Conservation (phyloP, 75 land plant genomes). For the Larix kaempferi region DNA sequence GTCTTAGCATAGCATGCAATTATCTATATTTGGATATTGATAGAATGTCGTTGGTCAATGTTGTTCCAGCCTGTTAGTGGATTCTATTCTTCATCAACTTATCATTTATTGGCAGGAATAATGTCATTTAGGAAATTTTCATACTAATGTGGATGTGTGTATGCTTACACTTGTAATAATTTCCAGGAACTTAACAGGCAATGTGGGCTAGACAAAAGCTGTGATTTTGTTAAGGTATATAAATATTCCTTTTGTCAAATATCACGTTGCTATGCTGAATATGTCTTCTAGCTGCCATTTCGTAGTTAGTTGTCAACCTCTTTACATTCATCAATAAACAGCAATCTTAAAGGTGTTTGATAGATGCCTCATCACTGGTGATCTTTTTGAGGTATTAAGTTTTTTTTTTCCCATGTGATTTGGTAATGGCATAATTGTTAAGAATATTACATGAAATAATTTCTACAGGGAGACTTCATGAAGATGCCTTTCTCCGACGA, state of each 20-base stretch:
- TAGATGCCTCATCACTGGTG: neutral
- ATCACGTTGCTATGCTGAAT: neutral
- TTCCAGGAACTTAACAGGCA: conserved; percentile 67
- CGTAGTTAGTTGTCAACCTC: no score
- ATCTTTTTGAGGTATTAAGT: neutral
- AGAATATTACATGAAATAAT: conserved; percentile 2
- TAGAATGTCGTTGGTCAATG: no score
- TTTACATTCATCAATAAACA: neutral
- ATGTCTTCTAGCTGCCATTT: neutral
- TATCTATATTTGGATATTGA: no score
- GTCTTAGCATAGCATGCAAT: no score
- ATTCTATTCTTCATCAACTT: neutral
- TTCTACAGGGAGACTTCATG: conserved; percentile 95
- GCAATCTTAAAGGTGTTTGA: neutral
- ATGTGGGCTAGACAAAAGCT: conserved; percentile 70
- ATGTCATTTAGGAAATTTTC: neutral
- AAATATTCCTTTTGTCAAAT: neutral
- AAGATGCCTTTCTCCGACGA: conserved; percentile 90
- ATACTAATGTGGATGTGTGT: neutral
- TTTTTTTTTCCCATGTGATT: conserved; percentile 2
- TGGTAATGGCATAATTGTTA: neutral
- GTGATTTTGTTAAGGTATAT: conserved; percentile 79
- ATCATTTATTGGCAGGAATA: neutral
- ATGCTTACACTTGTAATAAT: neutral
- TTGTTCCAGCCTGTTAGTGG: neutral